phyloP scores from a whole-genome alignment of 495 filamentous ascomycete species.

The Trichoderma virens region DNA sequence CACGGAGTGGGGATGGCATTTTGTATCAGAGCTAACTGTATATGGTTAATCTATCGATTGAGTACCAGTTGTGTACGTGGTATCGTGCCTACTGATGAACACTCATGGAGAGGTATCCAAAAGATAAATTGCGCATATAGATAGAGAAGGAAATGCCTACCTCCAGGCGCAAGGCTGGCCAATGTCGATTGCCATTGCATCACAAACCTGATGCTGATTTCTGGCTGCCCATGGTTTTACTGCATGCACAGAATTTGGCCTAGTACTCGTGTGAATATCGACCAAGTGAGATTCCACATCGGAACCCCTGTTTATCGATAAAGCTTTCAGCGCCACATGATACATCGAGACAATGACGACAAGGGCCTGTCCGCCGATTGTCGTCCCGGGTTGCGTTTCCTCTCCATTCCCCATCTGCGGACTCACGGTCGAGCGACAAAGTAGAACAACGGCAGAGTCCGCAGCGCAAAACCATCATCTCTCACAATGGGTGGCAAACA shows the following conservation, averaged over 20 bases:
- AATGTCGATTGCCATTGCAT: no score
- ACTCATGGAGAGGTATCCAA: no score
- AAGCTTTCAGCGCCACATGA: constrained; percentile 8
- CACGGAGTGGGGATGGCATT: background rate
- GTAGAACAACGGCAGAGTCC: background rate
- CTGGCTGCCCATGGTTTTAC: no score
- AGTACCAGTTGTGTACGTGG: no score
- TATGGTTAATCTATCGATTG: no score
- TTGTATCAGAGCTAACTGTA: background rate
- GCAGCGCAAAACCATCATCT: background rate
- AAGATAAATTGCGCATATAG: no score
- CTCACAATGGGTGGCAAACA: constrained; percentile 11
- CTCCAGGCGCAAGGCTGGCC: no score
- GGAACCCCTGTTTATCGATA: constrained; percentile 10
- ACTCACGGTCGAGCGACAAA: background rate
- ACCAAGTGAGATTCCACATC: background rate
- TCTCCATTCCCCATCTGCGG: background rate
- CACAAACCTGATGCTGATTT: no score
- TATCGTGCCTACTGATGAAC: no score
- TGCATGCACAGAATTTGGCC: background rate
- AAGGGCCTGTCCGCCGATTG: background rate
- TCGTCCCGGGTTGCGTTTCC: background rate
- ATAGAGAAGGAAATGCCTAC: no score
- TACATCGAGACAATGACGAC: constrained; percentile 4
- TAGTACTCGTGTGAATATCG: background rate